phyloP scores from a whole-genome alignment of 441 rosid genomes.

The Adansonia grandidieri region DNA sequence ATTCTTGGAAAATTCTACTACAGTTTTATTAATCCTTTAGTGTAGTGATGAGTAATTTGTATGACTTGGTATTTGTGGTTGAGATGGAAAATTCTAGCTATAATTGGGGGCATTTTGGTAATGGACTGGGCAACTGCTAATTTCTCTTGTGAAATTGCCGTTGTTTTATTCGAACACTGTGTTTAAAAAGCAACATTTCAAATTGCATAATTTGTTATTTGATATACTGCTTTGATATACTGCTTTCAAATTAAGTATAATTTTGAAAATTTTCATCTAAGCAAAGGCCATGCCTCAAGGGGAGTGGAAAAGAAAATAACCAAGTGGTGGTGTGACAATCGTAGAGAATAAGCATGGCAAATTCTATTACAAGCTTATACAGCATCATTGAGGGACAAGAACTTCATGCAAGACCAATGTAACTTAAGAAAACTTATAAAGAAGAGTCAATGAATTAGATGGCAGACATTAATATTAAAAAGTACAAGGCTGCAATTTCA shows the following conservation, averaged over 20 bases:
- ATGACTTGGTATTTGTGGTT: not conserved
- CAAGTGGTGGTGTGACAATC: not conserved
- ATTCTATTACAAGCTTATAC: slow-evolving; percentile 1
- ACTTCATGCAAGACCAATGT: not conserved
- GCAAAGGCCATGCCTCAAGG: not conserved
- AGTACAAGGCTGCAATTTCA: not conserved
- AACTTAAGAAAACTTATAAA: slow-evolving; percentile 5
- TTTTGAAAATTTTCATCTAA: not conserved
- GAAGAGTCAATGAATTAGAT: not conserved
- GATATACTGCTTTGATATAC: not conserved
- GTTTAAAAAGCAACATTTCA: not conserved
- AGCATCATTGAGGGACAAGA: not conserved
- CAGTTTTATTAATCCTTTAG: not conserved
- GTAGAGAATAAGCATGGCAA: slow-evolving; percentile 4
- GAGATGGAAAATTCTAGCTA: not conserved
- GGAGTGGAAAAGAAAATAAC: not conserved
- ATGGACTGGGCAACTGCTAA: not conserved
- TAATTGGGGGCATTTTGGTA: not conserved
- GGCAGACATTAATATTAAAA: not conserved
- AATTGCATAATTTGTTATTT: not conserved
- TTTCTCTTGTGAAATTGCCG: not conserved
- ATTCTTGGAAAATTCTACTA: not conserved
- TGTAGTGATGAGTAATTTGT: not conserved
- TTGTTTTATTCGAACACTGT: not conserved
- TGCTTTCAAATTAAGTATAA: not conserved